Conservation (phyloP, 192 early-diverging fungal species). For the Gamsiella multidivaricata region DNA sequence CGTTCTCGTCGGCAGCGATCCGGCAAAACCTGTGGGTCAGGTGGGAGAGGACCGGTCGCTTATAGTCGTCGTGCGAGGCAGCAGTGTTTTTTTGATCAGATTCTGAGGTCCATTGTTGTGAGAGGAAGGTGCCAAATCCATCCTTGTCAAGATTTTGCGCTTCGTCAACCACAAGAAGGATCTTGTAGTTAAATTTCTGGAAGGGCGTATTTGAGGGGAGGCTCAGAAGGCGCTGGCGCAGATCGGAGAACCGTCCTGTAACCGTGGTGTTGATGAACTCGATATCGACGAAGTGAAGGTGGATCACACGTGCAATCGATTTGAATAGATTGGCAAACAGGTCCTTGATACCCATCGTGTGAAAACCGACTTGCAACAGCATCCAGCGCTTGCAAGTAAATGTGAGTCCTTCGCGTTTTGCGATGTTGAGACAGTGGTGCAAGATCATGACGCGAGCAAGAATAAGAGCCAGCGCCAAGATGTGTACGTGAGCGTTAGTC, state of each 20-base stretch:
- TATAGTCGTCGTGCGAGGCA: conserved; percentile 1
- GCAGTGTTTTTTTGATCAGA: neutral
- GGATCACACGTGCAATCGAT: neutral
- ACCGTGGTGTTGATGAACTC: conserved; percentile 1
- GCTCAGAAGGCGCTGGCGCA: conserved; percentile 20
- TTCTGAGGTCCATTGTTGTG: conserved; percentile 8
- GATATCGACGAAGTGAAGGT: neutral
- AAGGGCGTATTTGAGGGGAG: conserved; percentile 12
- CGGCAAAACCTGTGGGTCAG: conserved; percentile 20
- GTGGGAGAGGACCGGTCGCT: conserved; percentile 32
- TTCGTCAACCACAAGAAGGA: conserved; percentile 43
- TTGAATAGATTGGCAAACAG: conserved; percentile 25
- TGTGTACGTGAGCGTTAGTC: conserved; percentile 25
- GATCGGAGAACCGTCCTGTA: conserved; percentile 8
- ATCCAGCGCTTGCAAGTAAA: conserved; percentile 36
- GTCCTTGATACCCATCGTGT: conserved; percentile 15
- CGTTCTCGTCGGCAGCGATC: conserved; percentile 5
- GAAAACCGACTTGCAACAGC: conserved; percentile 15
- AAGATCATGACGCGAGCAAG: conserved; percentile 26
- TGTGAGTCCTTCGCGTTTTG: conserved; percentile 11
- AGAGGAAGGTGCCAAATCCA: conserved; percentile 16
- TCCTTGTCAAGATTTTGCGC: conserved; percentile 33
- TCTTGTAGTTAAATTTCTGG: conserved; percentile 13
- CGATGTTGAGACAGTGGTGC: conserved; percentile 18
- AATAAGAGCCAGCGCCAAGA: conserved; percentile 22